phyloP scores from a whole-genome alignment of 2,329 filamentous ascomycete genomes.

The Venturia carpophila region DNA sequence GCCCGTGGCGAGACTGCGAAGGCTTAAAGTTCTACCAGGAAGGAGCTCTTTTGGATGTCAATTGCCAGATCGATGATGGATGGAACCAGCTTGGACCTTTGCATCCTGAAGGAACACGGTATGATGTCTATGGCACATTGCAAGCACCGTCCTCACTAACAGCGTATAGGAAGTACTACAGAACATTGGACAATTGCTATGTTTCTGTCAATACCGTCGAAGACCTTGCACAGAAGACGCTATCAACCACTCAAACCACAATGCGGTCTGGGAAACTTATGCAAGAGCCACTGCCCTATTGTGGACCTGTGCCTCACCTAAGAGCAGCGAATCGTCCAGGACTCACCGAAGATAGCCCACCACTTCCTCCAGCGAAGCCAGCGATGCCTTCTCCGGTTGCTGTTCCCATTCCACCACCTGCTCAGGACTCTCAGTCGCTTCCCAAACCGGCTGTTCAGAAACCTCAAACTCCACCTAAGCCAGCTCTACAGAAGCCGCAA shows the following conservation, averaged over 20 bases:
- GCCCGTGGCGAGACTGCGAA: constrained; percentile 14
- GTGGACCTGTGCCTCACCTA: constrained; percentile 8
- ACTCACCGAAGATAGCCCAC: not conserved
- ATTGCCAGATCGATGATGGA: constrained; percentile 13
- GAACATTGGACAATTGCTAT: constrained; percentile 15
- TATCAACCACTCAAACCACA: not conserved
- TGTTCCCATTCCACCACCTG: not conserved
- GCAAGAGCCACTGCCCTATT: constrained; percentile 1
- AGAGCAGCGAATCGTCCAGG: constrained; percentile 1
- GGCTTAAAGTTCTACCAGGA: constrained; percentile 13
- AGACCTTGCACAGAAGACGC: not conserved
- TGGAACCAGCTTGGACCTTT: constrained; percentile 14
- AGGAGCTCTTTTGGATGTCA: constrained; percentile 10
- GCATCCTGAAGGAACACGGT: constrained; percentile 15
- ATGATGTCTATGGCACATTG: not conserved
- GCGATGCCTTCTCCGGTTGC: not conserved
- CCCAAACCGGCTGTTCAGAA: not conserved
- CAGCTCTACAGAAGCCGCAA: not conserved
- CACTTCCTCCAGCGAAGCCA: not conserved
- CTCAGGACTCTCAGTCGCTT: not conserved
- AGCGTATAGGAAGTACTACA: constrained; percentile 11
- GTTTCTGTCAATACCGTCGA: constrained; percentile 13
- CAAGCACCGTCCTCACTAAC: not conserved
- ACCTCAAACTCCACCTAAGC: not conserved
- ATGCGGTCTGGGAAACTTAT: not conserved